These are phyloP conservation scores for Pseudoperonospora humuli DNA, from an alignment of 352 stramenopile species.

Conservation along the genomic window DNA sequence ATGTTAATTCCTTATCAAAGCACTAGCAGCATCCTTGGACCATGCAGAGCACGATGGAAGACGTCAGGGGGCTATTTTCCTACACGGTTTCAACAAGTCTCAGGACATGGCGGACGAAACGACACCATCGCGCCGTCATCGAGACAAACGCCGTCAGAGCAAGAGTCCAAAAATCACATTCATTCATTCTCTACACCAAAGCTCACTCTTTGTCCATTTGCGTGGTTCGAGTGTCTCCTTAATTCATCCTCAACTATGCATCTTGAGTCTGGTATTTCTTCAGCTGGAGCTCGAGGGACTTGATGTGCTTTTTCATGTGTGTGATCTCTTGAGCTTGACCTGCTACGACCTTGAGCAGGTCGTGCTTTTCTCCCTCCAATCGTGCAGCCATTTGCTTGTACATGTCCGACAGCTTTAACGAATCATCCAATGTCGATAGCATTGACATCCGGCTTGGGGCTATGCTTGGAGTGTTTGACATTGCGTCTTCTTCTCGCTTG, in stretches of 20 bases:
- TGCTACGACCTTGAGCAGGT: constrained; percentile 59
- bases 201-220: constrained; percentile 8
- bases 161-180: constrained; percentile 25
- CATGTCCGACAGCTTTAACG: constrained; percentile 61
- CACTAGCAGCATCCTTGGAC: too few species aligned
- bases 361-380: constrained; percentile 66
- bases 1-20: constrained; percentile 5
- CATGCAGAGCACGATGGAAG: too few species aligned
- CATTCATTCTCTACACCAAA: constrained; percentile 32
- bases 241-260: constrained; percentile 11
- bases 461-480: constrained; percentile 27
- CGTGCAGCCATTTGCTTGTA: constrained; percentile 79
- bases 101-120: not conserved
- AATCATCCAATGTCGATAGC: constrained; percentile 48
- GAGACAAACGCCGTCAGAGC: too few species aligned
- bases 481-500: constrained; percentile 25
- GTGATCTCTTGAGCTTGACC: constrained; percentile 67
- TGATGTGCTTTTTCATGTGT: constrained; percentile 69
- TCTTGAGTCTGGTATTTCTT: constrained; percentile 30
- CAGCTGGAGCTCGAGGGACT: constrained; percentile 54
- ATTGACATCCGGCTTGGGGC: constrained; percentile 28
- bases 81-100: constrained; percentile 8
- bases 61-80: too few species aligned
- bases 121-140: too few species aligned
- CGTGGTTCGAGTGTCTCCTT: constrained; percentile 15